These are phyloP conservation scores for Laburnicola sp. DNA, from an alignment of 2,329 filamentous ascomycete genomes.

Conservation along the genomic window DNA sequence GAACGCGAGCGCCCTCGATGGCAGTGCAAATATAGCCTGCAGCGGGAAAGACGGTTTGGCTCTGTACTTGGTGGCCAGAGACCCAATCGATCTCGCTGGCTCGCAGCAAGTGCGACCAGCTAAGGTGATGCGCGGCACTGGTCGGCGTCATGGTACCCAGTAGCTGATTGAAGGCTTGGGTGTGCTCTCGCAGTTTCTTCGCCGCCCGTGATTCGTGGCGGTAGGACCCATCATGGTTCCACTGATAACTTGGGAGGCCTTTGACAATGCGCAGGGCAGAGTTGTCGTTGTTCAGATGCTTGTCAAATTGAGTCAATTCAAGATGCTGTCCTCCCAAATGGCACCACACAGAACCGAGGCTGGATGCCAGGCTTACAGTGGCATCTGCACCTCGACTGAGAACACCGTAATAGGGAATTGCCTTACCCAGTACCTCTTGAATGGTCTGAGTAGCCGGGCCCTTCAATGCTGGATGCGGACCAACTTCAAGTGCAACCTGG, in stretches of 20 bases:
- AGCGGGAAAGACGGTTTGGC: constrained; percentile 31
- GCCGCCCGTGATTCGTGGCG: not conserved
- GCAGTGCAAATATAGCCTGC: constrained; percentile 49
- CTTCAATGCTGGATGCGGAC: constrained; percentile 52
- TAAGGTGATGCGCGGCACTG: not conserved
- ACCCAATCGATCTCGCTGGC: not conserved
- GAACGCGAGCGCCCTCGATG: constrained; percentile 7
- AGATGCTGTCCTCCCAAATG: too few relatives aligned
- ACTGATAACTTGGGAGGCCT: constrained; percentile 32
- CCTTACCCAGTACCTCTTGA: constrained; percentile 6
- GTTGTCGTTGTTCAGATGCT: constrained; percentile 10
- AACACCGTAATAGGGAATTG: constrained; percentile 23
- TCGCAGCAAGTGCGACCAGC: not conserved
- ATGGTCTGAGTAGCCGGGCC: constrained; percentile 46
- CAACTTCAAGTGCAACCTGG: constrained; percentile 50
- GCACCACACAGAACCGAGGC: not conserved
- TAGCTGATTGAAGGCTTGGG: not conserved
- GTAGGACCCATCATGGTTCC: constrained; percentile 30
- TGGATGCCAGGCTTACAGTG: not conserved
- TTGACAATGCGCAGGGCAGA: not conserved
- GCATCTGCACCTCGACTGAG: constrained; percentile 8
- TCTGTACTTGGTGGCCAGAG: not conserved
- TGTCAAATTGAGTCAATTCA: constrained; percentile 17
- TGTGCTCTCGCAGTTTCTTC: not conserved
- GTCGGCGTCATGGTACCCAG: not conserved